Percentiles rank a stretch among this genome's conserved stretches.
Conservation (phyloP, 1,284 basidiomycete genomes). For the Volvariella surrecta region DNA sequence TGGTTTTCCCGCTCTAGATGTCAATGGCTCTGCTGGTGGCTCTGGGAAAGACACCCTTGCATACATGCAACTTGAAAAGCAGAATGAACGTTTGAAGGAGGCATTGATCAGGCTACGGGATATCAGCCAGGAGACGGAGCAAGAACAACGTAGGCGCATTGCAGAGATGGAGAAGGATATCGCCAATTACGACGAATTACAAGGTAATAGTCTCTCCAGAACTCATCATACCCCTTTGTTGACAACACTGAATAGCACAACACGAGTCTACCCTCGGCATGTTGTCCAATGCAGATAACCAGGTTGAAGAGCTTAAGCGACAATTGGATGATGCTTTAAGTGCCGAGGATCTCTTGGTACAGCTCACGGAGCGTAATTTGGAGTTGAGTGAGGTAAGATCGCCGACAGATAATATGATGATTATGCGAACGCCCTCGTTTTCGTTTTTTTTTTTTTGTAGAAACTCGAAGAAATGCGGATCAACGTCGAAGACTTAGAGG, state of each 20-base stretch:
- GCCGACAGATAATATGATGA: not conserved
- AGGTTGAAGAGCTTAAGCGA: constrained; percentile 89
- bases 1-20: constrained; percentile 11
- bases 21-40: constrained; percentile 15
- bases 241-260: constrained; percentile 42
- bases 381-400: constrained; percentile 74
- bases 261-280: constrained; percentile 76
- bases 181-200: constrained; percentile 57
- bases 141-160: constrained; percentile 77
- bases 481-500: constrained; percentile 93
- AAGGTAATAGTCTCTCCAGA: constrained; percentile 31
- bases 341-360: constrained; percentile 94
- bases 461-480: constrained; percentile 96
- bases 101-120: constrained; percentile 87
- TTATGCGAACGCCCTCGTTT: constrained; percentile 1
- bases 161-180: constrained; percentile 88
- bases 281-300: constrained; percentile 78
- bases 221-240: constrained; percentile 2
- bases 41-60: constrained; percentile 60
- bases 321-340: constrained; percentile 95
- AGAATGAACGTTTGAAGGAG: constrained; percentile 93
- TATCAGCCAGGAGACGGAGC: constrained; percentile 80
- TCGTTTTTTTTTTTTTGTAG: constrained; percentile 26
- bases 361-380: constrained; percentile 92
- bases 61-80: constrained; percentile 91